Percentiles rank a stretch among this genome's conserved stretches.
Evolutionary conservation across 2,329 filamentous ascomycete genomes (phyloP).

Genomic region (Aspergillus felis): DNA sequence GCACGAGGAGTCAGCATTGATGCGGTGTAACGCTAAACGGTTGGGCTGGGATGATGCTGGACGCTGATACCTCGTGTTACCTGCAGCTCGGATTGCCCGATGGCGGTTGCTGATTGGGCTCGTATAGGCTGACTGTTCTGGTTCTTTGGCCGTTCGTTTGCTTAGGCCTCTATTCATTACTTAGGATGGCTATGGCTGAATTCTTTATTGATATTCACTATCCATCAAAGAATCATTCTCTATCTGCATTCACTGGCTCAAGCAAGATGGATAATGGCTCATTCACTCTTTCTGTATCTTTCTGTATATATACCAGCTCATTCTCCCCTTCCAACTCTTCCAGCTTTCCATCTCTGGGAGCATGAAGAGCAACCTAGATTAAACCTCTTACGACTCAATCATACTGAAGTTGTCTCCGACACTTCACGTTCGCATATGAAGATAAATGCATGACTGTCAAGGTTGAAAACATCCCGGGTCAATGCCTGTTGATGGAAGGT

Average conservation of each 20-base stretch:
- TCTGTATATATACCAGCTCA: background rate
- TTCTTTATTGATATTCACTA: background rate
- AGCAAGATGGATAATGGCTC: background rate
- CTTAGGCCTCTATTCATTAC: no score
- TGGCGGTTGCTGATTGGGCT: background rate
- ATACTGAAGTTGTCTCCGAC: no score
- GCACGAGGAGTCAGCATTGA: background rate
- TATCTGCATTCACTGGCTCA: background rate
- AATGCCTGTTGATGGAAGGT: background rate
- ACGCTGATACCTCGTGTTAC: background rate
- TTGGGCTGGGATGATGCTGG: no score
- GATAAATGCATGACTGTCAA: no score
- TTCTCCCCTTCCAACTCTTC: background rate
- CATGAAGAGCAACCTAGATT: no score
- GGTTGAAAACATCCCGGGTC: background rate
- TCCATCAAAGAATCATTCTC: background rate
- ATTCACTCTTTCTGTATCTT: background rate
- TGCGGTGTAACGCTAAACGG: background rate
- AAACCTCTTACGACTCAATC: background rate
- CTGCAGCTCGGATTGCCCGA: no score
- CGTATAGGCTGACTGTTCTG: background rate
- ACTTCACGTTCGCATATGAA: no score
- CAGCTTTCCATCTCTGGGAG: background rate
- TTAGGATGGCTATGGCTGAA: background rate
- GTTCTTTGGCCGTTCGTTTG: no score